Conservation (phyloP, 163 green algal species). For the Scenedesmus sp. region DNA sequence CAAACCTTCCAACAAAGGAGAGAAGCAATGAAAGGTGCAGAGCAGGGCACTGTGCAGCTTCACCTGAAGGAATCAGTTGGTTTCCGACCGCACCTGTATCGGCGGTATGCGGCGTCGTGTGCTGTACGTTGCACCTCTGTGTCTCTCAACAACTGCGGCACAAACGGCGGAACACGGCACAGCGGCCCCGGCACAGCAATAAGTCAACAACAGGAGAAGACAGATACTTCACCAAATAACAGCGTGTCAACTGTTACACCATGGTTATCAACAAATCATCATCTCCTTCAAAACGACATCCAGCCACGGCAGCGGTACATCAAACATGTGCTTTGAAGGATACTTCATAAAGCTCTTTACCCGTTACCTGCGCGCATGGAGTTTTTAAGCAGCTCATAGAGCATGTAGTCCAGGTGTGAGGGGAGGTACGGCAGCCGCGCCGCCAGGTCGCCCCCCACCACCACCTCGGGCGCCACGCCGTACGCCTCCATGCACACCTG, state of each 20-base stretch:
- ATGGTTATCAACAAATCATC: no score
- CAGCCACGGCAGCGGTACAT: not conserved
- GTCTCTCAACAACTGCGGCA: conserved; percentile 34
- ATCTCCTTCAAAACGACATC: no score
- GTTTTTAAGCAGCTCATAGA: conserved; percentile 96
- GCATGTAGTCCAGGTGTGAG: conserved; percentile 90
- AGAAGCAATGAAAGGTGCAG: no score
- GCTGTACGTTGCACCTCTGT: conserved; percentile 1
- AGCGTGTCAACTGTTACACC: no score
- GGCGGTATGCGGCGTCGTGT: conserved; percentile 65
- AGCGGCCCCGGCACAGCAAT: not conserved
- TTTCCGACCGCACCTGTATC: conserved; percentile 58
- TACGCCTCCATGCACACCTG: conserved; percentile 91
- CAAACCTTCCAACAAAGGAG: no score
- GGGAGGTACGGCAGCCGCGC: conserved; percentile 90
- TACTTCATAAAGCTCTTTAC: not conserved
- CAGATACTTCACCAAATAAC: no score
- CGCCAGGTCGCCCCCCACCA: conserved; percentile 62
- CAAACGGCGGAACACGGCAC: not conserved
- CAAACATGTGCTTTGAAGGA: not conserved
- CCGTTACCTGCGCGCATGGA: conserved; percentile 52
- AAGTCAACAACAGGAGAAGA: no score
- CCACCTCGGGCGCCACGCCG: conserved; percentile 79
- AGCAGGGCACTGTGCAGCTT: no score
- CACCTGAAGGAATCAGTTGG: no score